Base-by-base conservation (phyloP, 805 yeast genomes). In the Blastobotrys peoriensis region DNA sequence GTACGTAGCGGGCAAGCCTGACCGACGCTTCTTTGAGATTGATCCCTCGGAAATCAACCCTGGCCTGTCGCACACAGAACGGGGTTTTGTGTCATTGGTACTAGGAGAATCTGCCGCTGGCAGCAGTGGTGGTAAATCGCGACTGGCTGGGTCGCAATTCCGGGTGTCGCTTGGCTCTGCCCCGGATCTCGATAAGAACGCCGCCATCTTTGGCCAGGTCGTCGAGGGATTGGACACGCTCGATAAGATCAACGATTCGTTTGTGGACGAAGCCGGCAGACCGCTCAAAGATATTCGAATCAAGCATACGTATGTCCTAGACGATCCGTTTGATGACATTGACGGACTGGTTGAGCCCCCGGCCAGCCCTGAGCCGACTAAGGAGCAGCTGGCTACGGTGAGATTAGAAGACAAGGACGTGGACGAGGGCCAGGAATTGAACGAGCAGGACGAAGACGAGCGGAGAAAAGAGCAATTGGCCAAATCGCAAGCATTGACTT, bases 401-500 rank as follows among this genome's bases (percentile, higher is more conserved):
- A 47, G 69, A 15, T 22, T 55, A n/a, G 50, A 61, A 9, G 58
- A 52, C 15, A 59, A 50, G 10, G 56, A 36, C 6, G 50, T 36
- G 5, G 50, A 60, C 13, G 58, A 54, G 5, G 54, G 53, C 23
- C 58, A 59, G 21, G 55, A 48, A 1, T 28, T 53, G 2, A 45
- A 49, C n/a, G 46, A 51, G 3, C 59, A 53, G 2, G 59, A 48
- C 13, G 54, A 49, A 1, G 59, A 54, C 4, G 51, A 56, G 10
- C 55, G 58, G 37, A 43, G 53, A 33, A 49, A 53, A 21, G 64
- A 62, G 18, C 61, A 57, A 16, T 69, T 68, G 28, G 70, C 79
- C 1, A 62, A 68, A 3, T 65, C 79, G 2, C 77, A 77, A 45
- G 83, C 85, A 1, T 57, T 81, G 27, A 73, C 86, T 0, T 61